A percentile compares a stretch with the other conserved stretches of the same genome.
These are phyloP conservation scores for Magnolia kwangsiensis DNA, from an alignment of 164 flowering plant species.

Conservation along the genomic window DNA sequence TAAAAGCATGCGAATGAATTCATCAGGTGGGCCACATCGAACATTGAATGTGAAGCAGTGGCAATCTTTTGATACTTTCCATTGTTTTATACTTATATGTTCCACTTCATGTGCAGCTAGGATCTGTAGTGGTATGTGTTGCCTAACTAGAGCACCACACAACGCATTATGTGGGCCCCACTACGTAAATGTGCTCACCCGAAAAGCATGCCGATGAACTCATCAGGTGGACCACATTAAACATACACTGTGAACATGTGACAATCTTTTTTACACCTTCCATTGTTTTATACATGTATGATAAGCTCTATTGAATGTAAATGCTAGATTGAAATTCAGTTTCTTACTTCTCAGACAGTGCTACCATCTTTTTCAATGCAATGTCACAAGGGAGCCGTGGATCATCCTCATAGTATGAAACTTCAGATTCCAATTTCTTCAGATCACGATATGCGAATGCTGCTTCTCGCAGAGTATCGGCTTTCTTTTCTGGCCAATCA, in stretches of 20 bases:
- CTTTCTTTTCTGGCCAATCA: constrained; percentile 94
- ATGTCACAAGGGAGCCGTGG: constrained; percentile 58
- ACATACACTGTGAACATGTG: no score
- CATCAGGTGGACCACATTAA: not conserved
- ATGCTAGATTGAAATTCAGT: no score
- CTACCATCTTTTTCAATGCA: constrained; percentile 80
- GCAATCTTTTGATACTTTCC: no score
- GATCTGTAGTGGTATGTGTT: not conserved
- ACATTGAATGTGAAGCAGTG: no score
- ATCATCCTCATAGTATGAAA: constrained; percentile 61
- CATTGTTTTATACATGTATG: not conserved
- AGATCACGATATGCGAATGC: constrained; percentile 88
- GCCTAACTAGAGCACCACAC: no score
- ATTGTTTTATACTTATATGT: no score
- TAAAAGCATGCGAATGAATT: no score
- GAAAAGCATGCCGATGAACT: not conserved
- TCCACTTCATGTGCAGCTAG: no score
- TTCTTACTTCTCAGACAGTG: constrained; percentile 80
- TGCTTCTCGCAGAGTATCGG: constrained; percentile 89
- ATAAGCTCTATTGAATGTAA: not conserved
- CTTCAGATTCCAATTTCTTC: constrained; percentile 77
- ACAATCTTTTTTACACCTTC: no score
- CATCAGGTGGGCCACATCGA: no score
- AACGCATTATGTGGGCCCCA: no score
- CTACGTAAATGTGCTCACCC: no score